These are phyloP conservation scores for Leucosporidium scottii DNA, from an alignment of 768 basidiomycete genomes.

Conservation along the genomic window DNA sequence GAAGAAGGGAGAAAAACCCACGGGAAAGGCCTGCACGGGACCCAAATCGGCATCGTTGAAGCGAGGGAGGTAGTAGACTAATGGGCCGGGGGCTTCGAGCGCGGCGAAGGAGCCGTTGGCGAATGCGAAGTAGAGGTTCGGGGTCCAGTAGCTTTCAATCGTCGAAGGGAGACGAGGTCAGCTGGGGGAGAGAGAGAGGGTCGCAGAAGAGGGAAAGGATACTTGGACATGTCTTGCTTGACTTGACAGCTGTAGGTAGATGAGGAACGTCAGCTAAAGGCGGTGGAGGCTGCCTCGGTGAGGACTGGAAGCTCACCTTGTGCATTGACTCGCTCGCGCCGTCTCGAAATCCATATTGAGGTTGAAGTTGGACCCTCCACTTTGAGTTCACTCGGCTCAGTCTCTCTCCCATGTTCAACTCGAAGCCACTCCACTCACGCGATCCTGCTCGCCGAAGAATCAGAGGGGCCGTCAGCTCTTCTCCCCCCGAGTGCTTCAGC, in stretches of 20 bases:
- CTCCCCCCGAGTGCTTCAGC: too few species aligned
- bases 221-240: slow-evolving; percentile 21
- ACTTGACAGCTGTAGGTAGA: slow-evolving; percentile 1
- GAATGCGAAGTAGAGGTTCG: slow-evolving; percentile 35
- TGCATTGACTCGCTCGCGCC: slow-evolving; percentile 1
- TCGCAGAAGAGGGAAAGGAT: too few species aligned
- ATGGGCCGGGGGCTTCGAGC: slow-evolving; percentile 26
- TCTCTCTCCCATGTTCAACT: too few species aligned
- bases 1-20: too few species aligned
- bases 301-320: too few species aligned
- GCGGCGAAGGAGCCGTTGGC: slow-evolving; percentile 38
- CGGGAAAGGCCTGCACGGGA: slow-evolving; percentile 20
- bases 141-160: slow-evolving; percentile 14
- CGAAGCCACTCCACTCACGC: too few species aligned
- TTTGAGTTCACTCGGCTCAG: neutral
- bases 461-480: too few species aligned
- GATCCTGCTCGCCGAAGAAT: too few species aligned
- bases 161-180: too few species aligned
- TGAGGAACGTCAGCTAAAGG: neutral
- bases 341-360: slow-evolving; percentile 10
- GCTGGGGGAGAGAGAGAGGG: too few species aligned
- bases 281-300: neutral
- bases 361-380: slow-evolving; percentile 19
- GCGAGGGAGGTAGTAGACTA: slow-evolving; percentile 36
- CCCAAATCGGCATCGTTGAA: slow-evolving; percentile 5